A percentile compares a stretch with the other conserved stretches of the same genome.
Conservation (phyloP, 176 grass and related monocot genomes). For the Rhynchospora pubera region DNA sequence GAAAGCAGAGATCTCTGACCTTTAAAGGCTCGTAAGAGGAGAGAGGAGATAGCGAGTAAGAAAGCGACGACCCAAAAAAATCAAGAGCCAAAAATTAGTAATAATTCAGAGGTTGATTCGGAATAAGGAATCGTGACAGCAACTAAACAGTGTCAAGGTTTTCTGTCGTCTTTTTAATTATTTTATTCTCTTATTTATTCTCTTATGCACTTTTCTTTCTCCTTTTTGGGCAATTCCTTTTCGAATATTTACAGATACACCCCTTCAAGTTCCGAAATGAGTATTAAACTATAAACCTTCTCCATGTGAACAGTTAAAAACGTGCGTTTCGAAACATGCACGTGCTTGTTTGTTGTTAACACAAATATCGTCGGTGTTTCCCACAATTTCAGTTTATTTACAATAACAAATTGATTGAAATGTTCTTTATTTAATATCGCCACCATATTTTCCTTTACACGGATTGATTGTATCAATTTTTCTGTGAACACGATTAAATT, state of each 20-base stretch:
- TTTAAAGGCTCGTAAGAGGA: constrained; percentile 22
- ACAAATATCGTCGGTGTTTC: no score
- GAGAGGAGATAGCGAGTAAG: neutral
- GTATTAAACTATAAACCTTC: no score
- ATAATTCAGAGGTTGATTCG: neutral
- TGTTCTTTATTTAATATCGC: no score
- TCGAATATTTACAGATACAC: neutral
- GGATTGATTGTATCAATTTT: no score
- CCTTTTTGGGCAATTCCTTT: neutral
- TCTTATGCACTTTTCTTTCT: neutral
- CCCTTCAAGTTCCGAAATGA: neutral
- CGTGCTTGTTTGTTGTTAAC: no score
- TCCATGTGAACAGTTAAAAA: no score
- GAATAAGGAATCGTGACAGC: constrained; percentile 18
- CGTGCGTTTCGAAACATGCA: no score
- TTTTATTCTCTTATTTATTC: no score
- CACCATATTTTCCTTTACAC: no score
- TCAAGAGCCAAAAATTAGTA: neutral
- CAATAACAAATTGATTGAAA: no score
- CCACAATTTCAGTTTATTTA: no score
- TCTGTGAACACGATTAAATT: no score
- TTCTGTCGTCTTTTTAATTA: neutral
- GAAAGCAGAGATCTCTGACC: constrained; percentile 23
- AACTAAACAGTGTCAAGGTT: constrained; percentile 23
- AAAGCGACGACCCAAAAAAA: neutral